phyloP scores from a whole-genome alignment of 495 filamentous ascomycete genomes.

The Trichoderma gamsii region DNA sequence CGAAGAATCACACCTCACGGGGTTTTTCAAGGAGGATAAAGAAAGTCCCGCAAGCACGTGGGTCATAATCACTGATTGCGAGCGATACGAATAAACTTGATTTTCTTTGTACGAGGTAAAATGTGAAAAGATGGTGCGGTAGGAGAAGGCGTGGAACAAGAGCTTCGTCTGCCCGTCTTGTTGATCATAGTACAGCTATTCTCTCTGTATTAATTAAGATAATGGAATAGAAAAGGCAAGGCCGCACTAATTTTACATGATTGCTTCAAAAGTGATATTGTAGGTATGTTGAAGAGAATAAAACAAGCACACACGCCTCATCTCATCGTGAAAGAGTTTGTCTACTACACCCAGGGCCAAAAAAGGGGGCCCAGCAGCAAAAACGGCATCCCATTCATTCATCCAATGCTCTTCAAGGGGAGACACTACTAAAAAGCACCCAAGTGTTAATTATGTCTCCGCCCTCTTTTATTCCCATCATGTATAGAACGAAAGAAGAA shows the following conservation, averaged over 20 bases:
- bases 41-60: neutral
- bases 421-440: neutral
- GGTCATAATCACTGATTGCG: too few species aligned
- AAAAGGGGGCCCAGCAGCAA: neutral
- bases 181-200: neutral
- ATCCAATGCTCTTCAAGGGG: neutral
- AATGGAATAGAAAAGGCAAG: neutral
- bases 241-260: neutral
- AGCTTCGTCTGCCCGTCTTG: neutral
- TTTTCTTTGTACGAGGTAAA: too few species aligned
- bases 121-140: neutral
- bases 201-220: neutral
- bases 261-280: constrained; percentile 1
- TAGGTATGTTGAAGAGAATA: neutral
- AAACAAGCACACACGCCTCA: constrained; percentile 2
- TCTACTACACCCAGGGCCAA: neutral
- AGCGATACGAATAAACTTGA: too few species aligned
- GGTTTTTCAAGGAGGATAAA: neutral
- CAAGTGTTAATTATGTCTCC: neutral
- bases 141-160: neutral
- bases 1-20: neutral
- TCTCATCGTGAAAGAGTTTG: neutral
- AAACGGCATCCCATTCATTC: neutral
- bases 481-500: neutral
- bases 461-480: neutral